phyloP scores from a whole-genome alignment of 2,329 filamentous ascomycete species.

The Beauveria sp. region DNA sequence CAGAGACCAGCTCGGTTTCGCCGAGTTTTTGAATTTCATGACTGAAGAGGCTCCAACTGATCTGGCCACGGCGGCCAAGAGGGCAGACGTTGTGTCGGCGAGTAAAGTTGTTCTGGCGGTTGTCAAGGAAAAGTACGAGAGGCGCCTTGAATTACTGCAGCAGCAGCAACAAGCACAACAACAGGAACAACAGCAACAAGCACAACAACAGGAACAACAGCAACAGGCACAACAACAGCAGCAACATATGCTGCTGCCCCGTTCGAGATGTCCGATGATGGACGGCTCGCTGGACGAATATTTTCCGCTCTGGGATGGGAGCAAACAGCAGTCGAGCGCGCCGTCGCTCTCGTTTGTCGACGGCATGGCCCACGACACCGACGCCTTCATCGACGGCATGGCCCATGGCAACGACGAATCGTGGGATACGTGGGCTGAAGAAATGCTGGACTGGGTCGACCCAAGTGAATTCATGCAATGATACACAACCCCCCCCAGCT shows the following conservation, averaged over 20 bases:
- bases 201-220: slow-evolving; percentile 3
- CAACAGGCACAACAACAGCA: not conserved
- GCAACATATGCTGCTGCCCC: slow-evolving; percentile 1
- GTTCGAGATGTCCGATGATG: slow-evolving; percentile 40
- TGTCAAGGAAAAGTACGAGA: slow-evolving; percentile 38
- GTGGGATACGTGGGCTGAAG: not conserved
- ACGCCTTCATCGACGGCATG: not conserved
- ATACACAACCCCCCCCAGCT: not conserved
- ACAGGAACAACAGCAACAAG: slow-evolving; percentile 19
- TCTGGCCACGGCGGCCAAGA: slow-evolving; percentile 19
- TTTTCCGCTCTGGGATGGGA: slow-evolving; percentile 37
- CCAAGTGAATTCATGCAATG: not conserved
- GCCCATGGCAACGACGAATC: not conserved
- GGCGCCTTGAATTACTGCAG: slow-evolving; percentile 29
- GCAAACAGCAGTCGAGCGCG: slow-evolving; percentile 15
- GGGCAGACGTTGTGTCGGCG: slow-evolving; percentile 34
- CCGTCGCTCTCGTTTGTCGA: not conserved
- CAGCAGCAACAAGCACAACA: slow-evolving; percentile 9
- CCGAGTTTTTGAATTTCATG: slow-evolving; percentile 30
- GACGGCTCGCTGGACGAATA: slow-evolving; percentile 42
- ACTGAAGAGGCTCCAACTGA: slow-evolving; percentile 15
- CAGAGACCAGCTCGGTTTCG: slow-evolving; percentile 32
- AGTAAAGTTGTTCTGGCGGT: slow-evolving; percentile 38
- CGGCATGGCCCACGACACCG: not conserved
- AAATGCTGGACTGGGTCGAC: not conserved